Evolutionary conservation across 768 basidiomycete species (phyloP), one percentile per base, ranked within the genome.

Genomic region (Bullera alba): DNA sequence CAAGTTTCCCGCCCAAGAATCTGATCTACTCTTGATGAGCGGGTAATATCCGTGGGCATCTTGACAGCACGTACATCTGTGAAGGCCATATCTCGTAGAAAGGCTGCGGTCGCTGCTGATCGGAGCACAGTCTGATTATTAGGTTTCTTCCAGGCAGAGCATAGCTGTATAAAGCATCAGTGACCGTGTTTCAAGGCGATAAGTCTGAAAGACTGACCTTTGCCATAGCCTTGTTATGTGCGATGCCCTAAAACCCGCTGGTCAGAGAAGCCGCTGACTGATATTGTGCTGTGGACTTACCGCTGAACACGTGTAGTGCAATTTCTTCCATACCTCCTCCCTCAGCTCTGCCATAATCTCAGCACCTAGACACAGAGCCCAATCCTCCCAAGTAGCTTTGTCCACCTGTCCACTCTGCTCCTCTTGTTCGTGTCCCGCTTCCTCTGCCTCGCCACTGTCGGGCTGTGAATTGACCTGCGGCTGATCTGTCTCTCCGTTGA

Each of bases 301-400:
- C 12, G 91, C 90, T 45, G 88, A 91, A 36, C 85, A 89, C n/a
- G 88, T 90, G 65, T 99, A 99, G 15, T 89, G 86, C 25, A 97
- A 77, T 60, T 80, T 78, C 22, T 75, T 73, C 45, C 77, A 77
- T 7, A 97, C 81, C 45, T 83, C 81, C 46, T 76, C 75, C 56
- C 91, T 77, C 38, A 86, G 79, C 50, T 79, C 81, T n/a, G 75
- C 72, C 83, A 95, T 91, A 25, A 92, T 66, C 63, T 87, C 87
- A 2, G 90, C 89, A 2, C 83, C 92, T 41, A 96, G 82, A 3
- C 85, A 85, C 23, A 99, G 72, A 0, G 88, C 89, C 36, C 95
- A 80, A 70, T 97, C 93, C 55, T 90, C 87, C 95, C 95, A 97
- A 10, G 85, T 87, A 56, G 56, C 43, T 15, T 48, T 21, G n/a